These are phyloP conservation scores for Hymenoscyphus linearis DNA, from an alignment of 2,329 filamentous ascomycete species.

Conservation along the genomic window DNA sequence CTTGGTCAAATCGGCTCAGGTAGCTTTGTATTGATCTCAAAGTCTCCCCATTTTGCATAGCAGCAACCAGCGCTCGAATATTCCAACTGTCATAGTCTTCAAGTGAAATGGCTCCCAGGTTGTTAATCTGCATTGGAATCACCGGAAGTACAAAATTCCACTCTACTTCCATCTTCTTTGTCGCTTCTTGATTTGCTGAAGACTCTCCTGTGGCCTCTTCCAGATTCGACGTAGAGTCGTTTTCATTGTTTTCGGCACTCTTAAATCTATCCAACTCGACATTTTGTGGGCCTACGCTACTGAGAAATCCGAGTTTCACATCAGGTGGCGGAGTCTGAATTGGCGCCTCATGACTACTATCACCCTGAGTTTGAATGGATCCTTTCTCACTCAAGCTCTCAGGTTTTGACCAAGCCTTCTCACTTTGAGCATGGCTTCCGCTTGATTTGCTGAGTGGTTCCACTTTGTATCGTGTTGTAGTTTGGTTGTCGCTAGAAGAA, in stretches of 20 bases:
- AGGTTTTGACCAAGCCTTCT: not conserved
- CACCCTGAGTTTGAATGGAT: not conserved
- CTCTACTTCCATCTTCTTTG: not conserved
- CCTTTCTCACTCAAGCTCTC: not conserved
- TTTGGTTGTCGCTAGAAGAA: not conserved
- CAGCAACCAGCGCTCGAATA: slow-evolving; percentile 10
- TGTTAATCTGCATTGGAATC: slow-evolving; percentile 3
- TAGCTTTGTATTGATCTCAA: slow-evolving; percentile 10
- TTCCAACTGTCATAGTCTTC: slow-evolving; percentile 5
- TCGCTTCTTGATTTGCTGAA: not conserved
- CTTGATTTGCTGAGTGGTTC: not conserved
- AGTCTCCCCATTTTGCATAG: slow-evolving; percentile 13
- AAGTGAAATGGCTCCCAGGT: not conserved
- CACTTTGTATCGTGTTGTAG: not conserved
- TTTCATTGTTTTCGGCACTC: not conserved
- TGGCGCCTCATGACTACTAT: not conserved
- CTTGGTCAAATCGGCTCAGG: slow-evolving; percentile 8
- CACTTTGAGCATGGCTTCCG: not conserved
- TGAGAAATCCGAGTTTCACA: not conserved
- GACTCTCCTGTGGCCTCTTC: not conserved
- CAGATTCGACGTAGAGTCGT: no score
- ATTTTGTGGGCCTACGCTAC: no score
- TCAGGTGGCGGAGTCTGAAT: not conserved
- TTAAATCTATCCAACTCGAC: not conserved
- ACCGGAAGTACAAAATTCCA: slow-evolving; percentile 13